A percentile compares a stretch with the other conserved stretches of the same genome.
Evolutionary conservation across 129 eudicot species (phyloP).

Genomic region (Erigeron canadensis): DNA sequence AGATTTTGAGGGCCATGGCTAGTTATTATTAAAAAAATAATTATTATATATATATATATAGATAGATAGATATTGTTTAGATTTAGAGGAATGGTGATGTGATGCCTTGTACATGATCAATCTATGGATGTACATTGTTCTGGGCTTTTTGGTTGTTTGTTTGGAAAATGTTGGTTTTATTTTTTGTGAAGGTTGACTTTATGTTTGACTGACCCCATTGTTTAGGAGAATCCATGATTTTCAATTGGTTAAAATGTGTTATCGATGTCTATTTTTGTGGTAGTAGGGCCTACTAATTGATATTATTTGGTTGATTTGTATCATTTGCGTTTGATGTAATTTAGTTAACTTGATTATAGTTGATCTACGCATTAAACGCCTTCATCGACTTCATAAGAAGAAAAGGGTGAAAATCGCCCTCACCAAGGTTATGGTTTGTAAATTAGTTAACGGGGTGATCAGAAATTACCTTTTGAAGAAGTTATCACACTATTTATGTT

Average conservation of each 20-base stretch:
- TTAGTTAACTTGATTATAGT: not conserved
- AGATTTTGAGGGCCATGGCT: constrained; percentile 15
- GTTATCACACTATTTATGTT: no score
- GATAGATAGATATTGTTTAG: no score
- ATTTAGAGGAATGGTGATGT: constrained; percentile 1
- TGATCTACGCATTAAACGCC: not conserved
- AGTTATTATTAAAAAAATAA: no score
- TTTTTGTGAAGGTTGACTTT: not conserved
- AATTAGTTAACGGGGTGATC: no score
- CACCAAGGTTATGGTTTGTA: no score
- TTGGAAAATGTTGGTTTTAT: not conserved
- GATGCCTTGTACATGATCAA: not conserved
- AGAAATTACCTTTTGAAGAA: no score
- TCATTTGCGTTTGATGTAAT: not conserved
- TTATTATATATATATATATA: no score
- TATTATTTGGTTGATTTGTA: constrained; percentile 2
- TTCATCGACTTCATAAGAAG: no score
- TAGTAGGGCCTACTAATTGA: not conserved
- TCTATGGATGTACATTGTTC: constrained; percentile 5
- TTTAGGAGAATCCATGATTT: not conserved
- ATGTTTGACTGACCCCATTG: not conserved
- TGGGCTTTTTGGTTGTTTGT: constrained; percentile 1
- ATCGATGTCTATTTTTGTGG: not conserved
- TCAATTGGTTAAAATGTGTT: not conserved
- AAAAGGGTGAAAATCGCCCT: no score